A percentile compares a stretch with the other conserved stretches of the same genome.
These are phyloP conservation scores for Globisporangium okanoganense DNA, from an alignment of 352 stramenopile species.

Conservation along the genomic window DNA sequence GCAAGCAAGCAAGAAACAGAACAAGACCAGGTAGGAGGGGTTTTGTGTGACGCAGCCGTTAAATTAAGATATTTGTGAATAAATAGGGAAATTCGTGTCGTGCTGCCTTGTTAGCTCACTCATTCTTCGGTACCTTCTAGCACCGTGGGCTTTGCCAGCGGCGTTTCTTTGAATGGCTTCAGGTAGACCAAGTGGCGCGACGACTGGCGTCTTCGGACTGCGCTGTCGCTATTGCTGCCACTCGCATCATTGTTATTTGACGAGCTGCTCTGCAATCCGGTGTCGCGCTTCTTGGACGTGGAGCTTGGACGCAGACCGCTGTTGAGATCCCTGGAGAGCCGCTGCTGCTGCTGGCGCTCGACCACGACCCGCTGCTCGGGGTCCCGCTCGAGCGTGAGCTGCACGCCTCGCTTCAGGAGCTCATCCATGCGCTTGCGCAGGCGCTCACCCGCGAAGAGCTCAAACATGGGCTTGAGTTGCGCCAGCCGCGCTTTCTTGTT, in stretches of 20 bases:
- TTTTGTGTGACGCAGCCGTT: constrained; percentile 10
- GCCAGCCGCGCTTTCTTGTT: constrained; percentile 1
- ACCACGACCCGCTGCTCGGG: constrained; percentile 47
- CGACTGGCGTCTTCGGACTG: constrained; percentile 7
- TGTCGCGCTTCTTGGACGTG: constrained; percentile 23
- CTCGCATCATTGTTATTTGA: neutral
- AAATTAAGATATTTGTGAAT: constrained; percentile 18
- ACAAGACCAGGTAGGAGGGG: neutral
- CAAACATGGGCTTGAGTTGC: constrained; percentile 17
- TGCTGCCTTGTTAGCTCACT: neutral
- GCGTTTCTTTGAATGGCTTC: constrained; percentile 6
- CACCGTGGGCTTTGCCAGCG: neutral
- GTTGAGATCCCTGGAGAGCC: constrained; percentile 19
- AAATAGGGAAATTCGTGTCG: constrained; percentile 13
- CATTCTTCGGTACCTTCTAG: constrained; percentile 8
- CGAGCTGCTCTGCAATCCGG: neutral
- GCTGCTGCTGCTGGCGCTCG: constrained; percentile 38
- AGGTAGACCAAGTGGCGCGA: constrained; percentile 5
- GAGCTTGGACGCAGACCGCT: neutral
- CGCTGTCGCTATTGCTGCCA: neutral
- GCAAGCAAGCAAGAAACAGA: neutral
- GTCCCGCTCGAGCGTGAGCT: constrained; percentile 69
- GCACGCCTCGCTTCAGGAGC: constrained; percentile 52
- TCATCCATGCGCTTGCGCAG: constrained; percentile 40
- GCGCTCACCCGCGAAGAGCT: constrained; percentile 40